Percentiles rank a stretch among this genome's conserved stretches.
These are phyloP conservation scores for Phaeodactylum tricornutum DNA, from an alignment of 108 stramenopile species.

Conservation along the genomic window DNA sequence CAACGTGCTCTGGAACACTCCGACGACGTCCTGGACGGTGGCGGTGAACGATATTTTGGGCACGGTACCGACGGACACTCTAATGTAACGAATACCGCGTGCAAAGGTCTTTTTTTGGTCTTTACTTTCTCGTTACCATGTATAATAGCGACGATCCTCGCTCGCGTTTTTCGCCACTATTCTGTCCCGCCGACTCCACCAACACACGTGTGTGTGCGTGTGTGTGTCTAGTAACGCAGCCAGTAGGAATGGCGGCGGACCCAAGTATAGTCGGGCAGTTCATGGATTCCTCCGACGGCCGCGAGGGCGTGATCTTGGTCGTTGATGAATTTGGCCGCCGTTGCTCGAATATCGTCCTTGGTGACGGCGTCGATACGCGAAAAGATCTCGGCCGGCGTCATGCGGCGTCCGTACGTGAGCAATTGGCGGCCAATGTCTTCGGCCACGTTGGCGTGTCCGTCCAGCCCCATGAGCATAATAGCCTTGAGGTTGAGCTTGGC, in stretches of 20 bases:
- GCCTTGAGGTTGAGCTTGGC: constrained; percentile 97
- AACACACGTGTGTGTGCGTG: no score
- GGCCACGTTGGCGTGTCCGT: constrained; percentile 90
- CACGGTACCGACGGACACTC: no score
- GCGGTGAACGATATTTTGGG: no score
- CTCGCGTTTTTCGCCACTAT: no score
- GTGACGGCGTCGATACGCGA: constrained; percentile 91
- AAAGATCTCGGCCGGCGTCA: constrained; percentile 97
- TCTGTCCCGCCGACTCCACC: no score
- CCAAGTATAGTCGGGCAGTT: constrained; percentile 89
- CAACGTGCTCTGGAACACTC: no score
- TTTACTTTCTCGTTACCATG: no score
- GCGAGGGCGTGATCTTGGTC: constrained; percentile 98
- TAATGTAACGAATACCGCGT: no score
- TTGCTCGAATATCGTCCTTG: constrained; percentile 85
- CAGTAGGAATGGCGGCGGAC: constrained; percentile 77
- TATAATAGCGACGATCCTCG: no score
- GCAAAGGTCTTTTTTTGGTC: no score
- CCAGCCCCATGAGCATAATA: constrained; percentile 94
- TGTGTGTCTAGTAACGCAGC: constrained; percentile 70
- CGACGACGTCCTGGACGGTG: no score
- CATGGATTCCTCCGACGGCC: constrained; percentile 95
- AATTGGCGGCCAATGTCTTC: constrained; percentile 99
- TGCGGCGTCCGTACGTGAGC: constrained; percentile 95
- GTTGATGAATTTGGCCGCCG: constrained; percentile 84